A percentile compares a stretch with the other conserved stretches of the same genome.
Conservation (phyloP, 1,284 basidiomycete species). For the Irpex sp. region DNA sequence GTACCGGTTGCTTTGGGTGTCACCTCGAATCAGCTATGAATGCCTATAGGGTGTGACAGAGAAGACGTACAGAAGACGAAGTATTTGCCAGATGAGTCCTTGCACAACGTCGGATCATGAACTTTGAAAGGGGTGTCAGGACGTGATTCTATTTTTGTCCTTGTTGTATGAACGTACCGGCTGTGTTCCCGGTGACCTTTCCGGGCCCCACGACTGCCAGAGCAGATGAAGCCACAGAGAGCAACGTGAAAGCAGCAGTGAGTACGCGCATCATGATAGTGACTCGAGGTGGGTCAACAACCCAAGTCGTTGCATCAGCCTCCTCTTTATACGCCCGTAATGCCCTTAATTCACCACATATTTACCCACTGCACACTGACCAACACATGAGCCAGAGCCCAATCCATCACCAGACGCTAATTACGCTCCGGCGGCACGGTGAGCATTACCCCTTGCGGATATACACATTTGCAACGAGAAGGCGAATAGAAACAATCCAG, state of each 20-base stretch:
- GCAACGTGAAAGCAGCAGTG: not conserved
- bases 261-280: not conserved
- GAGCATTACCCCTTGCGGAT: not conserved
- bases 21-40: not conserved
- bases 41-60: no score
- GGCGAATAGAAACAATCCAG: no score
- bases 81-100: conserved; percentile 45
- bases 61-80: conserved; percentile 44
- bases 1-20: conserved; percentile 36
- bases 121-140: conserved; percentile 11
- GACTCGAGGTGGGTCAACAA: not conserved
- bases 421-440: not conserved
- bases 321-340: not conserved
- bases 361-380: not conserved
- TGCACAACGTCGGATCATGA: conserved; percentile 50
- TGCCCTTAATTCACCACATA: no score
- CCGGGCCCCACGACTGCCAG: conserved; percentile 27
- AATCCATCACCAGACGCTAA: not conserved
- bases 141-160: no score
- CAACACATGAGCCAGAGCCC: not conserved
- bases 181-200: conserved; percentile 41
- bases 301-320: not conserved
- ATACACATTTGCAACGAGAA: not conserved
- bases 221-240: not conserved
- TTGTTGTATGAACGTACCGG: conserved; percentile 16